Percentiles rank a stretch among this genome's conserved stretches.
Evolutionary conservation across 305 asterid species (phyloP).

Genomic region (Solanum chacoense): DNA sequence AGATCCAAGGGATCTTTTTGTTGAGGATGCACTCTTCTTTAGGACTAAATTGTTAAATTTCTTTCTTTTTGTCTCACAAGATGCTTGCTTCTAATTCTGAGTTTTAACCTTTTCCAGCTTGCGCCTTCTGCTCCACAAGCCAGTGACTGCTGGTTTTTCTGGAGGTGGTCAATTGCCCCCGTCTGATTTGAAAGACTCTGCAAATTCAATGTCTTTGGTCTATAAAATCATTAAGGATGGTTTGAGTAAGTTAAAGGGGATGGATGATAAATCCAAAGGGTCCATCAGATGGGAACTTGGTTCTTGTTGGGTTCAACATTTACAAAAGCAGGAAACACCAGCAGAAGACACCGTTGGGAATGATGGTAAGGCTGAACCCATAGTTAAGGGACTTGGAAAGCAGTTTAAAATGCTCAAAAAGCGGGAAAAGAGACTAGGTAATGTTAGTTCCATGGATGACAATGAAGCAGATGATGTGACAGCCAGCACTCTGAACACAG

Average conservation of each 20-base stretch:
- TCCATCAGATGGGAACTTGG: slow-evolving; percentile 98
- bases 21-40: neutral
- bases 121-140: slow-evolving; percentile 58
- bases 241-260: slow-evolving; percentile 37
- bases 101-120: slow-evolving; percentile 47
- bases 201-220: slow-evolving; percentile 43
- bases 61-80: slow-evolving; percentile 4
- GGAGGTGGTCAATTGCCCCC: slow-evolving; percentile 40
- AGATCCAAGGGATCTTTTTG: neutral
- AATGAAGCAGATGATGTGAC: slow-evolving; percentile 32
- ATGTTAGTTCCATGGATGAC: slow-evolving; percentile 25
- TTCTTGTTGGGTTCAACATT: slow-evolving; percentile 98
- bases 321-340: slow-evolving; percentile 72
- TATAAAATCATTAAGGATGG: slow-evolving; percentile 56
- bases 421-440: slow-evolving; percentile 43
- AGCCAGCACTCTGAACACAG: slow-evolving; percentile 28
- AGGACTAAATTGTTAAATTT: neutral
- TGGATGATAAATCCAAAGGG: slow-evolving; percentile 28
- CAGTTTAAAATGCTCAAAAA: slow-evolving; percentile 91
- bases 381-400: slow-evolving; percentile 93
- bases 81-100: slow-evolving; percentile 9
- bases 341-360: slow-evolving; percentile 31
- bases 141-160: slow-evolving; percentile 31
- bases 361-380: slow-evolving; percentile 53
- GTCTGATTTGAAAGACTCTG: slow-evolving; percentile 27